Percentiles rank a stretch among this genome's conserved stretches.
Evolutionary conservation across 768 basidiomycete species (phyloP).

Genomic region (Lactarius pseudohatsudake): DNA sequence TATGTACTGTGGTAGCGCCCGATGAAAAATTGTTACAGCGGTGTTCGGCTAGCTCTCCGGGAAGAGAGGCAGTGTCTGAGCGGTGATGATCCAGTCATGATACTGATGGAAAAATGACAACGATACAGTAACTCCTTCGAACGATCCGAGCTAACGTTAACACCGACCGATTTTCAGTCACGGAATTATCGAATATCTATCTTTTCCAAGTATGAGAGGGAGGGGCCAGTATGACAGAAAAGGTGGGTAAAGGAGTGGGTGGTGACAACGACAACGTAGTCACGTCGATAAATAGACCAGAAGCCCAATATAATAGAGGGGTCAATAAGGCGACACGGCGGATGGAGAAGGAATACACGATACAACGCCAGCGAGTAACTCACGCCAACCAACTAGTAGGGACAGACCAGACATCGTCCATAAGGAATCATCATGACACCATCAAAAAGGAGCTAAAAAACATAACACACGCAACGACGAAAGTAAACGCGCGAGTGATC

Average conservation of each 20-base stretch:
- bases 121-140: not conserved
- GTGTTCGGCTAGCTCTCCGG: not conserved
- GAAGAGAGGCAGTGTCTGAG: not conserved
- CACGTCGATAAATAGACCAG: constrained; percentile 21
- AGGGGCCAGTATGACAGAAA: constrained; percentile 1
- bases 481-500: not conserved
- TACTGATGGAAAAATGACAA: not conserved
- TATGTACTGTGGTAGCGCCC: no score
- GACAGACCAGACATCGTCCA: constrained; percentile 23
- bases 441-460: constrained; percentile 5
- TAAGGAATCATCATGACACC: constrained; percentile 9
- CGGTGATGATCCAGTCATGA: not conserved
- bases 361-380: constrained; percentile 18
- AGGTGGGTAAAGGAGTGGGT: constrained; percentile 11
- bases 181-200: constrained; percentile 19
- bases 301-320: not conserved
- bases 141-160: not conserved
- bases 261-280: constrained; percentile 2
- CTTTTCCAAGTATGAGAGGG: constrained; percentile 5
- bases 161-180: not conserved
- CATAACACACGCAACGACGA: not conserved
- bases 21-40: not conserved
- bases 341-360: constrained; percentile 17
- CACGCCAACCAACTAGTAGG: constrained; percentile 23
- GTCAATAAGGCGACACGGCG: constrained; percentile 10